Evolutionary conservation across 2,329 filamentous ascomycete species (phyloP), one percentile per base, ranked within the genome.

Genomic region (Cercospora canescens): DNA sequence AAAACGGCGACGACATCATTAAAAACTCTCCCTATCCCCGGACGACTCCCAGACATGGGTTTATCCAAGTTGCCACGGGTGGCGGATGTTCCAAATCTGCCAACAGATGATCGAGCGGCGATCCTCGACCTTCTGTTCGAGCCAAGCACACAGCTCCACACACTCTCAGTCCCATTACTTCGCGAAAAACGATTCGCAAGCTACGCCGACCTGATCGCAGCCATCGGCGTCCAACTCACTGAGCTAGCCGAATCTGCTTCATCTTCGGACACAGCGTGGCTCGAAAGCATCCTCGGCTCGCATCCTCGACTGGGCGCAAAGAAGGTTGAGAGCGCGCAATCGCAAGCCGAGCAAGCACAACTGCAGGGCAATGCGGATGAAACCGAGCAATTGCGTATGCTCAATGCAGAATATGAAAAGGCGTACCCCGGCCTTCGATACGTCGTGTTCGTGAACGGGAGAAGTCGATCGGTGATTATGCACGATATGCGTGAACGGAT

Each of bases 391-490:
- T 79, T 97, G 67, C 83, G 81, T 6, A 76, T 75, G 32, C 79
- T 97, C 73, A 97, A 97, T 76, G 79, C 79, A 11, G 87, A 91
- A 78, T 97, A 97, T 76, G 94, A 97, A 78, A 81, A 81, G n/a
- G 84, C 74, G 63, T 97, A 94, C 77, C 92, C 93, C 0, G 92
- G 94, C 0, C 77, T 97, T 76, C 85, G 90, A 79, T 97, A 96
- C 82, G 92, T 97, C 75, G 91, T 94, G 18, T 97, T 97, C 77
- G 94, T 97, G 63, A 94, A 96, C 76, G 93, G 92, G 0, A 86
- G 94, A 55, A 85, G 87, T 45, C 84, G 93, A 64, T 84, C 86
- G 1, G 86, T 87, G 67, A 90, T 97, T 63, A 92, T 97, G 89
- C 83, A 87, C 68, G 89, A 97, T 73, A 96, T 97, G 91, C 85